Conservation (phyloP, 1,284 basidiomycete genomes). For the Leccinum pachyderme region DNA sequence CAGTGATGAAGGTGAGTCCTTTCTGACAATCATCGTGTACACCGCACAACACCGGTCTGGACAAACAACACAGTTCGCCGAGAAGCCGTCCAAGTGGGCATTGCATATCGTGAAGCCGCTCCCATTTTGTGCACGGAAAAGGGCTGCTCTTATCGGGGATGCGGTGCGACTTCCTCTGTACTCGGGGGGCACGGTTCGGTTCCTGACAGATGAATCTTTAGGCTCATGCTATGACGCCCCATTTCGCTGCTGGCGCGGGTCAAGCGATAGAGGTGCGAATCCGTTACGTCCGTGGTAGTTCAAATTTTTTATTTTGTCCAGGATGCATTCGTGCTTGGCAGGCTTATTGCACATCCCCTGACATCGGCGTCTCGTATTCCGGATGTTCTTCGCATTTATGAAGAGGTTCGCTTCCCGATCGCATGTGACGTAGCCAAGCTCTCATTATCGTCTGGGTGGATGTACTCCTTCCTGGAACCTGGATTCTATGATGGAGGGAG, state of each 20-base stretch:
- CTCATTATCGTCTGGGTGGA: slow-evolving; percentile 11
- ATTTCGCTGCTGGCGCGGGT: slow-evolving; percentile 30
- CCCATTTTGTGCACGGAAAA: slow-evolving; percentile 29
- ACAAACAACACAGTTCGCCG: slow-evolving; percentile 11
- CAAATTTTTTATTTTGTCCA: slow-evolving; percentile 5
- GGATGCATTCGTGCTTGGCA: slow-evolving; percentile 38
- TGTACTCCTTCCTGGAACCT: slow-evolving; percentile 13
- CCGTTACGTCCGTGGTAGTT: background rate
- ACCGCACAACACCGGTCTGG: background rate
- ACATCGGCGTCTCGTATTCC: slow-evolving; percentile 17
- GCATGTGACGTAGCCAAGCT: slow-evolving; percentile 6
- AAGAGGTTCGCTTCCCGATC: slow-evolving; percentile 30
- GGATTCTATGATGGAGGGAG: slow-evolving; percentile 23
- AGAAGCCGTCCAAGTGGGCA: slow-evolving; percentile 29
- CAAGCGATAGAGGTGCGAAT: slow-evolving; percentile 34
- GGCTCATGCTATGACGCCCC: slow-evolving; percentile 34
- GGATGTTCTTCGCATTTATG: slow-evolving; percentile 31
- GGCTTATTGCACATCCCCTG: slow-evolving; percentile 30
- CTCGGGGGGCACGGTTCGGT: background rate
- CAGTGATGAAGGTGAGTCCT: slow-evolving; percentile 38
- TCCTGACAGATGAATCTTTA: background rate
- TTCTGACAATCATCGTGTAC: background rate
- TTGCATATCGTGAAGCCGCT: slow-evolving; percentile 33
- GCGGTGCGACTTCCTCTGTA: slow-evolving; percentile 24
- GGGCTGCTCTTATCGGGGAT: slow-evolving; percentile 38